Evolutionary conservation across 1,284 basidiomycete species (phyloP), one percentile per base, ranked within the genome.

Genomic region (Meripilus lineatus): DNA sequence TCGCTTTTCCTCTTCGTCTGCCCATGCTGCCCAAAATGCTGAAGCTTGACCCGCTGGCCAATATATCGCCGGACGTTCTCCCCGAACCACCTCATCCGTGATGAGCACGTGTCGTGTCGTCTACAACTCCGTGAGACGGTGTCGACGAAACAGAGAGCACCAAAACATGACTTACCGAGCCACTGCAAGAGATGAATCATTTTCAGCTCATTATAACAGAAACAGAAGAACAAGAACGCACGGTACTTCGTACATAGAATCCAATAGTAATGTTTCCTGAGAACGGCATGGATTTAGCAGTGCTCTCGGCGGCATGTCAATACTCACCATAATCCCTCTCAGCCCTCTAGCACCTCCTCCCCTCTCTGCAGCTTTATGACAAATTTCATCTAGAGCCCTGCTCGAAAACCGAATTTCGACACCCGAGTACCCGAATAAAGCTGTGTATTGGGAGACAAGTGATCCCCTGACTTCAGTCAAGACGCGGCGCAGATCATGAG

Each of bases 211-310:
- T 14, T 32, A 40, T 25, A 40, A 13, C 22, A 45, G 24, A 42
- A 22, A 35, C 23, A 34, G 5, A 11, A 24, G 21, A 35, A 18
- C 34, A 32, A 30, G 5, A n/a, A 83, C 90, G 79, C 63, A 93
- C 90, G 79, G 91, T 57, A 77, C 84, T 68, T 94, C 90, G 61
- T 89, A 94, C 90, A 95, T 94, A 1, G 89, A 74, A 45, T 95
- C 90, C 41, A 92, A 63, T 32, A 93, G 66, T 3, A 94, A 61
- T 5, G 74, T 63, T 65, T 94, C 92, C 82, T 92, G 51, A 17
- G 35, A 44, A 47, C 24, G 44, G 30, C 25, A 14, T 24, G 17
- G 13, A 25, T 25, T 22, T 14, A 23, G 22, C 17, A 5, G 20
- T 13, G 32, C 26, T 38, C 18, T 5, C 5, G 18, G n/a, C 17